Conservation (phyloP, 352 stramenopile species). For the Phytophthora litchii region DNA sequence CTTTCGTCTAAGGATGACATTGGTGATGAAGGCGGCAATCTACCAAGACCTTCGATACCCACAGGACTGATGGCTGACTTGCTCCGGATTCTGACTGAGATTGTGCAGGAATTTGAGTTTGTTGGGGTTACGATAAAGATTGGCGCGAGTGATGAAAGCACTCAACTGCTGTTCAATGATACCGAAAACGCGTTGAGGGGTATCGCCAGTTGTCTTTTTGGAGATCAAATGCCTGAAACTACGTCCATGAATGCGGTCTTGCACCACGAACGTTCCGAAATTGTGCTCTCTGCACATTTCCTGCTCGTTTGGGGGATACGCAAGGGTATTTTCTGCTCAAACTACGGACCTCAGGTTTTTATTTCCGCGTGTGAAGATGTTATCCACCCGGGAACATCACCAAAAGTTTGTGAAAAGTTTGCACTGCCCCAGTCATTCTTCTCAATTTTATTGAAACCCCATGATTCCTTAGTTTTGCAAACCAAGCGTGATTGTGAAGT, state of each 20-base stretch:
- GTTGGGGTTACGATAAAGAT: constrained; percentile 34
- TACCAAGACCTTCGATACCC: background rate
- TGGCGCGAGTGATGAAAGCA: constrained; percentile 21
- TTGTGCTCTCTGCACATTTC: constrained; percentile 40
- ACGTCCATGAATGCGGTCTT: background rate
- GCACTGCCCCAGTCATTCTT: constrained; percentile 28
- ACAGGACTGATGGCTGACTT: constrained; percentile 28
- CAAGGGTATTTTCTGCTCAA: constrained; percentile 42
- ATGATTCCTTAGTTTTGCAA: constrained; percentile 17
- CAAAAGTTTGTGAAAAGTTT: background rate
- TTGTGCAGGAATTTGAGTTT: constrained; percentile 47
- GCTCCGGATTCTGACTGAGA: constrained; percentile 41
- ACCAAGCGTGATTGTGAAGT: constrained; percentile 40
- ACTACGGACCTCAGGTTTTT: constrained; percentile 28
- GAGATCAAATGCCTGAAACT: background rate
- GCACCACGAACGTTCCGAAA: constrained; percentile 22
- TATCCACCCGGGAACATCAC: background rate
- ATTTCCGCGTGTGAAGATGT: constrained; percentile 24
- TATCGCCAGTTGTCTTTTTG: constrained; percentile 24
- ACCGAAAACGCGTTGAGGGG: constrained; percentile 28
- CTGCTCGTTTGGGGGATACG: constrained; percentile 48
- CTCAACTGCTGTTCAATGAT: constrained; percentile 30
- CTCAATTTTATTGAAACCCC: constrained; percentile 14
- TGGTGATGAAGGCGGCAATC: background rate
- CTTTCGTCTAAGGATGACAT: constrained; percentile 3